phyloP scores from a whole-genome alignment of 176 grass and related monocot genomes.

The Rhynchospora pubera region DNA sequence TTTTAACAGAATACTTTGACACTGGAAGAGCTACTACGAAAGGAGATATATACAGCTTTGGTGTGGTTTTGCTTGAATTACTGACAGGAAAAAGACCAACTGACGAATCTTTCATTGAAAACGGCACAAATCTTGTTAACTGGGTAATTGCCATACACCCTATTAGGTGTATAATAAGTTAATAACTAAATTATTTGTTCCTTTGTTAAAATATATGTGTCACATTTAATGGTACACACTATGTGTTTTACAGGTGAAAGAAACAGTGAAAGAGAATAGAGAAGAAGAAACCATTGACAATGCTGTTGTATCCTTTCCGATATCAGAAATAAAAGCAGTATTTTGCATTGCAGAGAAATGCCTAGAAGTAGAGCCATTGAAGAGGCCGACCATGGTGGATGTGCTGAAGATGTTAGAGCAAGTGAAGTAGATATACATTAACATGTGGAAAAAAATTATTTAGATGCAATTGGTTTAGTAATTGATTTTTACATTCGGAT shows the following conservation, averaged over 20 bases:
- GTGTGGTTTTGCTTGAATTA: slow-evolving; percentile 73
- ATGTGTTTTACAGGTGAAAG: slow-evolving; percentile 46
- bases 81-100: slow-evolving; percentile 75
- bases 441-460: not conserved
- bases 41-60: slow-evolving; percentile 89
- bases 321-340: slow-evolving; percentile 40
- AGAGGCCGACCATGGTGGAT: slow-evolving; percentile 51
- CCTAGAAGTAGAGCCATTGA: slow-evolving; percentile 54
- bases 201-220: not conserved
- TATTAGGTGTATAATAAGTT: not conserved
- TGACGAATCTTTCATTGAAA: slow-evolving; percentile 66
- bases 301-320: slow-evolving; percentile 26
- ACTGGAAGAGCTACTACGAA: slow-evolving; percentile 68
- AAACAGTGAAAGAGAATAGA: slow-evolving; percentile 46
- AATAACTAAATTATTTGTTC: too few relatives aligned
- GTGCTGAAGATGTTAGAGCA: slow-evolving; percentile 59
- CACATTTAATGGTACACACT: not conserved
- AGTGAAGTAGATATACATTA: not conserved
- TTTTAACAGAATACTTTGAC: slow-evolving; percentile 72
- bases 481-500: not conserved
- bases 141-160: slow-evolving; percentile 34
- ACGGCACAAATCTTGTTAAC: slow-evolving; percentile 61
- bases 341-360: slow-evolving; percentile 62
- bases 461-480: not conserved
- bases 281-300: slow-evolving; percentile 60